Percentiles rank a stretch among this genome's conserved stretches.
These are phyloP conservation scores for Mallotus japonicus DNA, from an alignment of 441 rosid species.

Conservation along the genomic window DNA sequence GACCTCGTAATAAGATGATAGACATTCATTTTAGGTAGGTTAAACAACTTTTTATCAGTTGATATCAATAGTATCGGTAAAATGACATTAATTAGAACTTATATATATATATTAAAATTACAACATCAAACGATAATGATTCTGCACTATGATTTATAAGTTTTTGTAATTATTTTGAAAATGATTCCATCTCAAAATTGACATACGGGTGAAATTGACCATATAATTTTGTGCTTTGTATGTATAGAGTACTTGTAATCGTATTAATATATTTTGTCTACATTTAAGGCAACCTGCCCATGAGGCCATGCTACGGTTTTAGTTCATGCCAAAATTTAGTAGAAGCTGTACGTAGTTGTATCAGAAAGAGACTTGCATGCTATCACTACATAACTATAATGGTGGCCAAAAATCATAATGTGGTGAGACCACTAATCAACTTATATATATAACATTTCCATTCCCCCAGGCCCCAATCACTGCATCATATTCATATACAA, in stretches of 20 bases:
- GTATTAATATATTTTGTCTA: no score
- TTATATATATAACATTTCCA: background rate
- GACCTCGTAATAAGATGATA: no score
- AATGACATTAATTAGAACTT: no score
- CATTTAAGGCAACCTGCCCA: no score
- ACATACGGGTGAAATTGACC: slow-evolving; percentile 11
- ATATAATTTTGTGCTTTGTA: background rate
- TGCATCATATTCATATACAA: background rate
- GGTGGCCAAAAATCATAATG: background rate
- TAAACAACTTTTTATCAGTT: no score
- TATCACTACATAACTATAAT: background rate
- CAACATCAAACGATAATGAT: background rate
- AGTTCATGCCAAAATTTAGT: background rate
- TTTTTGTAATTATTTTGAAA: background rate
- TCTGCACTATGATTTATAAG: background rate
- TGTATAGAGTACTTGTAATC: no score
- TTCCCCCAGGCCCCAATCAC: background rate
- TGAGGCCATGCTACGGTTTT: no score
- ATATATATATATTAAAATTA: background rate
- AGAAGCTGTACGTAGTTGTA: slow-evolving; percentile 23
- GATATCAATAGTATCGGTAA: no score
- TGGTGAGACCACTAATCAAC: background rate
- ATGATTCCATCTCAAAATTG: background rate
- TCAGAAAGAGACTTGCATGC: slow-evolving; percentile 19
- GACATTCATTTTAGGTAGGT: no score